Percentiles rank a stretch among this genome's conserved stretches.
Evolutionary conservation across 192 early-diverging fungal species (phyloP).

Genomic region (Phlyctochytrium bullatum): DNA sequence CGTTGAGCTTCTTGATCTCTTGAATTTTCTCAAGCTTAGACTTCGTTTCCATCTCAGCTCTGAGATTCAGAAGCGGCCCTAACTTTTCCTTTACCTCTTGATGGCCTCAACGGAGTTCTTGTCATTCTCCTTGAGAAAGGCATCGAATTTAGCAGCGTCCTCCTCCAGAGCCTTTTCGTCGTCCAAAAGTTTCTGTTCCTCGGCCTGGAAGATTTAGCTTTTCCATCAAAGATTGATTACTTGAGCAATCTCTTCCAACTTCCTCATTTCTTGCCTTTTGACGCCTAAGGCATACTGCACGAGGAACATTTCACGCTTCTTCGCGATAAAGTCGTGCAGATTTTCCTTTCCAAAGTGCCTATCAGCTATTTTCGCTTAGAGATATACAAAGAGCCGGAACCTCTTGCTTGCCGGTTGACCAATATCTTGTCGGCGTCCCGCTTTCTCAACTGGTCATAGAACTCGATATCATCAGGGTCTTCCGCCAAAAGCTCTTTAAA

Average conservation of each 20-base stretch:
- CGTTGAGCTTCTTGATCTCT: constrained; percentile 61
- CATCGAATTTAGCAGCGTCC: constrained; percentile 61
- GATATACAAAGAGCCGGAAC: neutral
- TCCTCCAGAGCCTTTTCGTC: constrained; percentile 61
- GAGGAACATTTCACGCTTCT: constrained; percentile 62
- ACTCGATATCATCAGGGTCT: constrained; percentile 51
- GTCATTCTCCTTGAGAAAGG: constrained; percentile 61
- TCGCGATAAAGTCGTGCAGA: constrained; percentile 56
- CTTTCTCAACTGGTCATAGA: constrained; percentile 46
- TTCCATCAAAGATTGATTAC: neutral
- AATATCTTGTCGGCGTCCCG: constrained; percentile 52
- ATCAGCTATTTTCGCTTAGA: constrained; percentile 37
- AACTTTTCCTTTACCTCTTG: constrained; percentile 37
- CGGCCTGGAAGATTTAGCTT: constrained; percentile 31
- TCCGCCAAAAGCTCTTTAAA: constrained; percentile 56
- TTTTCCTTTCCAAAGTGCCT: constrained; percentile 56
- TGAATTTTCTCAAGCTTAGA: constrained; percentile 59
- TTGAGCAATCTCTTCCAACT: constrained; percentile 57
- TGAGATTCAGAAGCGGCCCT: constrained; percentile 7
- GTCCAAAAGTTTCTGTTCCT: constrained; percentile 60
- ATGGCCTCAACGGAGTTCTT: constrained; percentile 62
- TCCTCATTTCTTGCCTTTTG: constrained; percentile 56
- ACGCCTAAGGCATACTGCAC: constrained; percentile 60
- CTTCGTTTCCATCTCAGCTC: constrained; percentile 62
- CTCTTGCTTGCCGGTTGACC: constrained; percentile 44